These are phyloP conservation scores for Hibiscus syriacus DNA, from an alignment of 345 rosid genomes.

Conservation along the genomic window DNA sequence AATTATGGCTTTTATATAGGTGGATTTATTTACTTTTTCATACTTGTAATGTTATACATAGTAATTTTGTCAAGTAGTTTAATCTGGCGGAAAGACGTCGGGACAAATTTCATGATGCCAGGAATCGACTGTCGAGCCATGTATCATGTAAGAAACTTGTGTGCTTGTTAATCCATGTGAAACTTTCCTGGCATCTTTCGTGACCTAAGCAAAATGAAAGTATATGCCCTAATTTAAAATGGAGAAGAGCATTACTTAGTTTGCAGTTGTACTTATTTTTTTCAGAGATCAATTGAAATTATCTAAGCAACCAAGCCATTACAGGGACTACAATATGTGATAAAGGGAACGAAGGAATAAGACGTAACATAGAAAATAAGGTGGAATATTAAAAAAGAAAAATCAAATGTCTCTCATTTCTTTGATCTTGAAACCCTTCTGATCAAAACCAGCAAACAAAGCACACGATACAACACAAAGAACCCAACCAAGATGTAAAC, in stretches of 20 bases:
- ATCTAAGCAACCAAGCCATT: constrained; percentile 3
- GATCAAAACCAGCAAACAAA: constrained; percentile 64
- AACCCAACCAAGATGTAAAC: constrained; percentile 70
- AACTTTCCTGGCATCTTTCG: not conserved
- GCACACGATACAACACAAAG: constrained; percentile 70
- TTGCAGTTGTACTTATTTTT: constrained; percentile 1
- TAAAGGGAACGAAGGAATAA: not conserved
- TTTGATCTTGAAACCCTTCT: constrained; percentile 75
- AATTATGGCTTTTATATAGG: too few species aligned
- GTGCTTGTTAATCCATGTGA: not conserved
- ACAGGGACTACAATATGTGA: not conserved
- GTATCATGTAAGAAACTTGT: not conserved
- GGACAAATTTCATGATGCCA: not conserved
- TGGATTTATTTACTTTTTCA: too few species aligned
- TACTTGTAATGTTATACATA: too few species aligned
- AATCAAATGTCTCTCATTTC: constrained; percentile 23
- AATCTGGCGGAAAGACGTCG: too few species aligned
- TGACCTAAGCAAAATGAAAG: not conserved
- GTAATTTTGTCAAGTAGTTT: too few species aligned
- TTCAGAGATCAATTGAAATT: not conserved
- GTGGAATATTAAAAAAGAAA: not conserved
- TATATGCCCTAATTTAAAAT: not conserved
- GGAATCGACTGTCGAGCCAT: constrained; percentile 5
- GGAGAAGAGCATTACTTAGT: not conserved
- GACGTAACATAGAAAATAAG: not conserved